Evolutionary conservation across 108 stramenopile genomes (phyloP), one percentile per base, ranked within the genome.

Genomic region (Cylindrotheca closterium): DNA sequence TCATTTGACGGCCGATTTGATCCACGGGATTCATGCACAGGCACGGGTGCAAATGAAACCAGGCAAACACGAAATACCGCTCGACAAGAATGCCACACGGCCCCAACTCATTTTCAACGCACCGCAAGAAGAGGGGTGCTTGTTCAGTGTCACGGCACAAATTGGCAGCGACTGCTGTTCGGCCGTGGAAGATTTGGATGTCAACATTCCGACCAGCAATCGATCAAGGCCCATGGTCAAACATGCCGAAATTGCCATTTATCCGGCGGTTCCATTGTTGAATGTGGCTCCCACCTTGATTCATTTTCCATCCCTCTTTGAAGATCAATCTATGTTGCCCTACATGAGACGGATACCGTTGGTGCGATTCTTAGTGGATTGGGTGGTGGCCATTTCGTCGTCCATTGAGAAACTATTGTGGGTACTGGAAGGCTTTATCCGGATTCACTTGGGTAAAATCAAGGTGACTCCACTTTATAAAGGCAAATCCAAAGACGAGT

Each of bases 241-340:
- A 62, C 57, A 77, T 55, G 83, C 77, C 1, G 74, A 71, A 22
- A 19, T 95, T 24, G 70, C 77, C 3, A 78, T 92, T 52, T 87
- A 90, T 63, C 91, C 90, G n/a, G 90, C 94, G 0, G 51, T 95
- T 47, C 65, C 80, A 15, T 56, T 95, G 54, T 61, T 72, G 7
- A 92, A 92, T 81, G 91, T 95, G 1, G 85, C 89, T 37, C 89
- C 94, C 1, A 95, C 94, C 5, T 71, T 95, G 34, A 79, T 95
- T 53, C 89, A 92, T 70, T 81, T 95, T 65, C 94, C 91, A 22
- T 79, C 80, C 21, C 70, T 95, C 7, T 95, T 92, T 65, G 79
- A 88, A 73, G 94, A 95, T 73, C 72, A 79, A 19, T 71, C 65
- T 32, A 55, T 92, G 1, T 79, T 83, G 10, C 58, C 57, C 18